A percentile compares a stretch with the other conserved stretches of the same genome.
phyloP scores from a whole-genome alignment of 2,329 filamentous ascomycete species.

The Dendryphion nanum region DNA sequence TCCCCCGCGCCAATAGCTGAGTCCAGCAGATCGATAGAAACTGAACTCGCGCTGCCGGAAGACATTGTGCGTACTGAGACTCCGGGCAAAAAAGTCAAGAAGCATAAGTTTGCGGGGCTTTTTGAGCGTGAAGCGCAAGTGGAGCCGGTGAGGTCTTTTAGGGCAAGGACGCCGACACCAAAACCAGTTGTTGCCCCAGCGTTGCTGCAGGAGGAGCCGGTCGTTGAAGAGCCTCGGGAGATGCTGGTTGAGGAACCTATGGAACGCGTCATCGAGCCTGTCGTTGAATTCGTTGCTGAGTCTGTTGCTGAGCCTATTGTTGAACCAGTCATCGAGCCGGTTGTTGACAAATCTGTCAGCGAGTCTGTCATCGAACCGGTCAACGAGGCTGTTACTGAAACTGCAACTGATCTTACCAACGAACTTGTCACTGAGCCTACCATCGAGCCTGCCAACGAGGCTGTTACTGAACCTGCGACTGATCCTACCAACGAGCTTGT shows the following conservation, averaged over 20 bases:
- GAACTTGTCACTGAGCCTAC: not conserved
- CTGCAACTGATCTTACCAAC: too few relatives aligned
- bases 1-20: too few relatives aligned
- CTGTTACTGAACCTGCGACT: too few relatives aligned
- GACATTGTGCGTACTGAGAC: too few relatives aligned
- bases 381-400: not conserved
- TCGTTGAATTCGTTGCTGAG: not conserved
- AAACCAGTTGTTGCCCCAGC: too few relatives aligned
- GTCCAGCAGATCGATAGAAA: not conserved
- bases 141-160: constrained; percentile 8
- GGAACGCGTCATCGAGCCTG: not conserved
- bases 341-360: not conserved
- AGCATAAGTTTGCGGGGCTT: constrained; percentile 33
- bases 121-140: constrained; percentile 30
- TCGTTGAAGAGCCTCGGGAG: not conserved
- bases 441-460: not conserved
- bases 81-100: constrained; percentile 37
- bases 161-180: constrained; percentile 1
- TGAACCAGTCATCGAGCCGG: not conserved
- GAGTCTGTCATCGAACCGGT: not conserved
- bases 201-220: not conserved
- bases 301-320: not conserved
- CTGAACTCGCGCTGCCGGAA: too few relatives aligned
- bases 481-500: not conserved
- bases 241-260: too few relatives aligned